Evolutionary conservation across 2,329 filamentous ascomycete genomes (phyloP).

Genomic region (Trichoderma sp.): DNA sequence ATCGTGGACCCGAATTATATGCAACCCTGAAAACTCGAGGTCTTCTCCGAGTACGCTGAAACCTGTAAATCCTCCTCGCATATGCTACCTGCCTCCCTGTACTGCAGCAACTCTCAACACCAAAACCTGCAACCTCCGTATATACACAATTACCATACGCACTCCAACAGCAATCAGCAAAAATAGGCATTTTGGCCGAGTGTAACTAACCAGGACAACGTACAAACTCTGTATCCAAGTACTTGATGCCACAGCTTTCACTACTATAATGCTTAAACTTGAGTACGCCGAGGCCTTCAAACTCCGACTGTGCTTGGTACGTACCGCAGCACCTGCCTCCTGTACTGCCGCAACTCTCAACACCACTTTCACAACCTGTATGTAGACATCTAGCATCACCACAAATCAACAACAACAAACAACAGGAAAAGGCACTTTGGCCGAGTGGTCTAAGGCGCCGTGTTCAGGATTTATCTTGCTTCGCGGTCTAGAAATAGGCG

Average conservation of each 20-base stretch:
- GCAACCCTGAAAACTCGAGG: background rate
- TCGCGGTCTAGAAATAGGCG: conserved; percentile 33
- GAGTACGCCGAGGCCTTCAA: too few species aligned
- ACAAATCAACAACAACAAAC: background rate
- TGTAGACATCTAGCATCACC: background rate
- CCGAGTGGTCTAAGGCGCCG: conserved; percentile 29
- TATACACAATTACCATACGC: too few species aligned
- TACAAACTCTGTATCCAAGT: background rate
- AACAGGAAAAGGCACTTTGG: conserved; percentile 27
- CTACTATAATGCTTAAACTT: background rate
- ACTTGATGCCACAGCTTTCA: background rate
- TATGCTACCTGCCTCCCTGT: too few species aligned
- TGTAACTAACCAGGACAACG: background rate
- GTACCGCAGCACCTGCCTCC: background rate
- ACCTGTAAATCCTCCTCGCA: too few species aligned
- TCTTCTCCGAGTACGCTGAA: too few species aligned
- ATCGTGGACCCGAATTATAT: background rate
- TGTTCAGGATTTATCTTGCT: conserved; percentile 24
- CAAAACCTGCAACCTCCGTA: too few species aligned
- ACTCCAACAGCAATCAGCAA: too few species aligned
- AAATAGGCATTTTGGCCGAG: too few species aligned
- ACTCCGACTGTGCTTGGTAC: background rate
- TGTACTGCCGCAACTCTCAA: background rate
- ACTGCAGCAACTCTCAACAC: too few species aligned
- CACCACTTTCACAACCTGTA: background rate